Evolutionary conservation across 2,329 filamentous ascomycete genomes (phyloP), one percentile per base, ranked within the genome.

Genomic region (Dryadomyces quercus-mongolicae): DNA sequence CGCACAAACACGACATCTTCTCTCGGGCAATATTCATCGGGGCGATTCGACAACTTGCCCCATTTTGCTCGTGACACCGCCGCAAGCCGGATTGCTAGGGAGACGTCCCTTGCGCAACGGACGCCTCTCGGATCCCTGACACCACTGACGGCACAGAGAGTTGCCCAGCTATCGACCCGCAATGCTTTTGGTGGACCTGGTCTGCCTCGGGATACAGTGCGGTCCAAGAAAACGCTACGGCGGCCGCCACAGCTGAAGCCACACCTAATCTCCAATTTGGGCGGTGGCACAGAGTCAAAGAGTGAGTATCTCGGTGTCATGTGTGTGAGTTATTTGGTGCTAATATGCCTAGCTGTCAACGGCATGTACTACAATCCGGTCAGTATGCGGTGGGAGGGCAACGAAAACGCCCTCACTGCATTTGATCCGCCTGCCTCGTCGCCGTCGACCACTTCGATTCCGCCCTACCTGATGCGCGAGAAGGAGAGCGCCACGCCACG

Each of bases 331-430:
- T 31, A 10, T 20, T 15, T 47, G 8, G n/a, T 49, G 44, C 53
- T 46, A 46, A 56, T 46, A 8, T 7, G 13, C 47, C 34, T 59
- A 92, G 88, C 84, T 64, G 80, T 95, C 57, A 93, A 95, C 68
- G 93, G 92, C 59, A 98, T 98, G 93, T 85, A 82, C 54, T 98
- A 95, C 67, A 97, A 98, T 64, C 88, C 93, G 7, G 74, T 78
- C 31, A 86, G 88, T 9, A 93, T 84, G 64, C 80, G 83, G 51
- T 98, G 93, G 93, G 93, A 98, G 74, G 93, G 93, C 52, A 98
- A 98, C 63, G 93, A 98, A 66, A 92, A 89, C 62, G 85, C 78
- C 38, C 73, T 95, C 53, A 78, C 80, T 59, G 81, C 82, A 5
- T 98, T 98, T 68, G 90, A 95, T 53, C 68, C 76, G 54, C 42